Conservation (phyloP, 2,329 filamentous ascomycete genomes). For the Fusarium virguliforme region DNA sequence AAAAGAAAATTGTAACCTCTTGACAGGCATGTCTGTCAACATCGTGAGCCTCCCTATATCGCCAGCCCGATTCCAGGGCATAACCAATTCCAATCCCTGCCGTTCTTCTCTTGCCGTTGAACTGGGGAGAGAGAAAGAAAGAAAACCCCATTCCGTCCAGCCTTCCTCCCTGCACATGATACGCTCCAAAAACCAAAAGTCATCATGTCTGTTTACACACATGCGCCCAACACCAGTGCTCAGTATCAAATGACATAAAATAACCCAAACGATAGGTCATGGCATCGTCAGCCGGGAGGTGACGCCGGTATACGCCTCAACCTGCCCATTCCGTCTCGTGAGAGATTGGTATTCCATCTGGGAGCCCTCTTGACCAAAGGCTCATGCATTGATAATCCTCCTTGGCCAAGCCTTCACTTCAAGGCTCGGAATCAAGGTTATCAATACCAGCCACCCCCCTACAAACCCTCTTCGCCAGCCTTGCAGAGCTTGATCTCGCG, state of each 20-base stretch:
- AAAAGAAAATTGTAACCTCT: conserved; percentile 37
- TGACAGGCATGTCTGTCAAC: conserved; percentile 26
- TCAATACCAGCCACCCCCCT: conserved; percentile 45
- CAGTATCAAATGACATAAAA: conserved; percentile 51
- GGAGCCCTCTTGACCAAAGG: conserved; percentile 18
- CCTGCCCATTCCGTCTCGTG: conserved; percentile 37
- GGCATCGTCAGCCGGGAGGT: conserved; percentile 47
- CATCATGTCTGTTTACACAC: conserved; percentile 48
- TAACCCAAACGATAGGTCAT: conserved; percentile 47
- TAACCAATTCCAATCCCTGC: conserved; percentile 29
- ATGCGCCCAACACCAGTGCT: conserved; percentile 57
- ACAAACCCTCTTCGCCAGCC: conserved; percentile 95
- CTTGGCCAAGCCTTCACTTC: conserved; percentile 18
- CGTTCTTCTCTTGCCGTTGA: conserved; percentile 26
- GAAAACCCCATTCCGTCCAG: conserved; percentile 19
- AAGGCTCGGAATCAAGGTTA: conserved; percentile 9
- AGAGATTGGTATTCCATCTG: conserved; percentile 28
- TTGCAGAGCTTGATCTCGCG: conserved; percentile 98
- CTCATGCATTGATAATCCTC: background rate
- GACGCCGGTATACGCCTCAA: conserved; percentile 28
- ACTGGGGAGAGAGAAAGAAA: conserved; percentile 8
- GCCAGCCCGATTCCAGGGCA: conserved; percentile 24
- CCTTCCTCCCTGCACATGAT: conserved; percentile 24
- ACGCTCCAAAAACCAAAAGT: conserved; percentile 33
- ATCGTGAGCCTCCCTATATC: conserved; percentile 36